Percentiles rank a stretch among this genome's conserved stretches.
Conservation (phyloP, 2,329 filamentous ascomycete species). For the Alternaria arbusti region DNA sequence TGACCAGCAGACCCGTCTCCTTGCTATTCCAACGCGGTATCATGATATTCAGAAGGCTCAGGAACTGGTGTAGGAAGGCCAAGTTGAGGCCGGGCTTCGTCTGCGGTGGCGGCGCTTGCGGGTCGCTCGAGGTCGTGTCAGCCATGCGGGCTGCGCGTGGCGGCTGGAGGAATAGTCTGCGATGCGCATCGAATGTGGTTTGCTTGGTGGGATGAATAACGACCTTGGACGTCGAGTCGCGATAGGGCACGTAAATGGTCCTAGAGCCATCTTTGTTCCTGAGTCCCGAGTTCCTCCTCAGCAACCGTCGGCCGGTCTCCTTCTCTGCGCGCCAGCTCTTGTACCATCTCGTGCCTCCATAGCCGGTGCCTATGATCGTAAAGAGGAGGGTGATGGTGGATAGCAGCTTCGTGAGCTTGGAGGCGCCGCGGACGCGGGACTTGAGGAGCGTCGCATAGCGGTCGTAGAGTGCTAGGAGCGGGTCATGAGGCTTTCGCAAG, state of each 20-base stretch:
- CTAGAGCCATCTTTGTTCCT: slow-evolving; percentile 93
- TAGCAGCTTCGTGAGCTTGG: slow-evolving; percentile 74
- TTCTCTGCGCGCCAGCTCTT: slow-evolving; percentile 74
- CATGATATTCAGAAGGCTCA: slow-evolving; percentile 97
- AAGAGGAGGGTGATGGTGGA: slow-evolving; percentile 77
- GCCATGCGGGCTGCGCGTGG: slow-evolving; percentile 80
- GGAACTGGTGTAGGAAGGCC: slow-evolving; percentile 94
- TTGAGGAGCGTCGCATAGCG: slow-evolving; percentile 59
- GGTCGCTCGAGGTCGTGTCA: slow-evolving; percentile 60
- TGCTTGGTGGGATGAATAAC: slow-evolving; percentile 88
- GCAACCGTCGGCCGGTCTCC: slow-evolving; percentile 79
- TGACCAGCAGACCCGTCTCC: slow-evolving; percentile 86
- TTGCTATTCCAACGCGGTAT: slow-evolving; percentile 95
- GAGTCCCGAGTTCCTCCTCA: slow-evolving; percentile 90
- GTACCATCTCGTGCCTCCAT: slow-evolving; percentile 81
- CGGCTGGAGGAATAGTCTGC: slow-evolving; percentile 89
- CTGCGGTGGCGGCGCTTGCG: slow-evolving; percentile 80
- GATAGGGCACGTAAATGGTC: slow-evolving; percentile 94
- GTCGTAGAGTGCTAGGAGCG: slow-evolving; percentile 54
- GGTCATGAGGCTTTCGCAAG: slow-evolving; percentile 59
- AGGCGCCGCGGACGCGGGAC: slow-evolving; percentile 65
- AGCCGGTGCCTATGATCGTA: slow-evolving; percentile 79
- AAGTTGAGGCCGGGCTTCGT: slow-evolving; percentile 94
- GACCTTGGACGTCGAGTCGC: slow-evolving; percentile 85
- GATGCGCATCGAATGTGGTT: slow-evolving; percentile 94